These are phyloP conservation scores for Phaseolus coccineus DNA, from an alignment of 331 rosid genomes.

Conservation along the genomic window DNA sequence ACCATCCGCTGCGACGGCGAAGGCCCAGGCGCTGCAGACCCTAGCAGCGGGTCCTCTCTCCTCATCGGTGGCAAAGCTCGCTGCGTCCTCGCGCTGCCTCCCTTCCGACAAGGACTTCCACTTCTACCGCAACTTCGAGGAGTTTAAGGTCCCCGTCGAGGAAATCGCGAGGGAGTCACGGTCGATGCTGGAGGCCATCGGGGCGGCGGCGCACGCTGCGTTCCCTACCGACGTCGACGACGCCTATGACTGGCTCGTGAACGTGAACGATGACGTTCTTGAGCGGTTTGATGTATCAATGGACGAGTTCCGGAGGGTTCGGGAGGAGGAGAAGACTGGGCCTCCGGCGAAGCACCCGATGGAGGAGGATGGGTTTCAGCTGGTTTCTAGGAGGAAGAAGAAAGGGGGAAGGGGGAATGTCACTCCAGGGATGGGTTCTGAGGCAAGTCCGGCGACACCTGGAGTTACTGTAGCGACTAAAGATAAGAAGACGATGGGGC, in stretches of 20 bases:
- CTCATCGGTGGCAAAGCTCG: conserved; percentile 67
- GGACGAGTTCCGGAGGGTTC: conserved; percentile 65
- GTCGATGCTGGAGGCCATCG: conserved; percentile 68
- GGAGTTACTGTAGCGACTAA: conserved; percentile 63
- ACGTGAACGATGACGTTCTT: conserved; percentile 71
- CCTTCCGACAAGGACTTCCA: conserved; percentile 76
- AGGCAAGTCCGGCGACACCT: not conserved
- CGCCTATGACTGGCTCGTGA: conserved; percentile 78
- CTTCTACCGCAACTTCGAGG: conserved; percentile 72
- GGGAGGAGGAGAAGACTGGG: conserved; percentile 62
- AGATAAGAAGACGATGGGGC: conserved; percentile 58
- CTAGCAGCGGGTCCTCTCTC: conserved; percentile 59
- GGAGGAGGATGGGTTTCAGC: conserved; percentile 69
- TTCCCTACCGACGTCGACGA: conserved; percentile 69
- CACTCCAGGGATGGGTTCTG: not conserved
- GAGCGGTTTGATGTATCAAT: conserved; percentile 64
- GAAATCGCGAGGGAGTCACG: conserved; percentile 60
- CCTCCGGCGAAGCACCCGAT: conserved; percentile 5
- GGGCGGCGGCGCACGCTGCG: conserved; percentile 50
- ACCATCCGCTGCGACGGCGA: conserved; percentile 41
- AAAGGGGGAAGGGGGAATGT: conserved; percentile 39
- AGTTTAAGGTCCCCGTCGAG: conserved; percentile 64
- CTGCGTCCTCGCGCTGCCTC: conserved; percentile 66
- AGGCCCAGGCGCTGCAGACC: conserved; percentile 51
- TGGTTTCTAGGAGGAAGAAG: conserved; percentile 73